These are phyloP conservation scores for Fusarium pininemorale DNA, from an alignment of 2,329 filamentous ascomycete species.

Conservation along the genomic window DNA sequence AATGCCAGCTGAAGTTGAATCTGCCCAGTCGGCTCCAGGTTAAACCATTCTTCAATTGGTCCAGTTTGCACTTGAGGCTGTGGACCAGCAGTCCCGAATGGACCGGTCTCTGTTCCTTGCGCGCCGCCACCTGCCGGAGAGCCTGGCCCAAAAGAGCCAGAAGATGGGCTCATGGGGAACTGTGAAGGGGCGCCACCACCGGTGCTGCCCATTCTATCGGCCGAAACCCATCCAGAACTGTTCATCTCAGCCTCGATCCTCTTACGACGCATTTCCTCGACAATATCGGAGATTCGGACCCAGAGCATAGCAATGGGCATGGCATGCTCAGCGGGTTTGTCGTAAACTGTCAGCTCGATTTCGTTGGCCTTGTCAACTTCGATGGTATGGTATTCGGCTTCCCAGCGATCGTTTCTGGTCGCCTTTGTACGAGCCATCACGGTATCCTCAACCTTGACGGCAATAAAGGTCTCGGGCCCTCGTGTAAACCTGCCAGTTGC, in stretches of 20 bases:
- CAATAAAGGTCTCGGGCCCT: constrained; percentile 93
- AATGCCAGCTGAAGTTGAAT: constrained; percentile 94
- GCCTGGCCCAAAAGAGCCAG: constrained; percentile 53
- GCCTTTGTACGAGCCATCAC: constrained; percentile 88
- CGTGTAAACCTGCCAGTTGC: constrained; percentile 84
- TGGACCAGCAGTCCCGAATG: constrained; percentile 48
- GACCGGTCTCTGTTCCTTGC: constrained; percentile 42
- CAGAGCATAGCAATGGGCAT: constrained; percentile 95
- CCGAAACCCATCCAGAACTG: constrained; percentile 94
- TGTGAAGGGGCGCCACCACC: constrained; percentile 60
- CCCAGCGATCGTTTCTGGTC: constrained; percentile 89
- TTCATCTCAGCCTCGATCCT: constrained; percentile 97
- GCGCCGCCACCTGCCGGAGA: constrained; percentile 55
- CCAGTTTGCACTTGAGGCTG: constrained; percentile 64
- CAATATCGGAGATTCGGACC: constrained; percentile 96
- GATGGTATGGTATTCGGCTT: constrained; percentile 88
- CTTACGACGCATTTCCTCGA: constrained; percentile 96
- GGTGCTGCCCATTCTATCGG: constrained; percentile 84
- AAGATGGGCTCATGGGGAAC: constrained; percentile 66
- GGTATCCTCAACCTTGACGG: constrained; percentile 95
- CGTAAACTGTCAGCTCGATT: constrained; percentile 96
- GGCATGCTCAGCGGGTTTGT: constrained; percentile 89
- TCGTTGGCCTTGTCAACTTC: constrained; percentile 99
- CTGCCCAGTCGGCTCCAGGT: constrained; percentile 90
- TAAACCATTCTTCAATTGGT: constrained; percentile 94